Conservation (phyloP, 2,329 filamentous ascomycete genomes). For the Claviceps quebecensis region DNA sequence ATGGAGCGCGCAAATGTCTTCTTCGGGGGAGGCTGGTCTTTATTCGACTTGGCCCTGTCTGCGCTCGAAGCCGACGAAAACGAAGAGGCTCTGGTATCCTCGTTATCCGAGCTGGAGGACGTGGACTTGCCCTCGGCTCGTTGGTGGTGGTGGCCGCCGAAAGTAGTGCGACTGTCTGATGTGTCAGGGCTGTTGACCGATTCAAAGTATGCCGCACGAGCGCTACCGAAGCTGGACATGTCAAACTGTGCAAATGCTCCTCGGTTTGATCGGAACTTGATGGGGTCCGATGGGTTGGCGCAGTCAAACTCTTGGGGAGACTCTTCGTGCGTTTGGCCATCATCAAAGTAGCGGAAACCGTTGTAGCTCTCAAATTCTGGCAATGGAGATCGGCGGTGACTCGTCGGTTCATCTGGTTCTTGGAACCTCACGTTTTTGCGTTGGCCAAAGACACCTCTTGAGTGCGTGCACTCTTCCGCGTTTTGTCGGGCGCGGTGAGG, state of each 20-base stretch:
- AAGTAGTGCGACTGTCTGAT: background rate
- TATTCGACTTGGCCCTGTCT: background rate
- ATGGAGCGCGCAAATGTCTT: conserved; percentile 1
- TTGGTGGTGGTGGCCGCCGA: background rate
- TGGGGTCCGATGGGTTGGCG: background rate
- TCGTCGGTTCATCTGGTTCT: background rate
- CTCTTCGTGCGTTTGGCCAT: background rate
- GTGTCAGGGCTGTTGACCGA: background rate
- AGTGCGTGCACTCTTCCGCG: background rate
- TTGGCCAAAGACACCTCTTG: background rate
- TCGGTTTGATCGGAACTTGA: background rate
- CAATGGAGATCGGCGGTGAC: conserved; percentile 1
- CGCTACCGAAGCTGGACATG: background rate
- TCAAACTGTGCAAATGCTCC: conserved; percentile 4
- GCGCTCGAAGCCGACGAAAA: conserved; percentile 1
- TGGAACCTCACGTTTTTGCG: background rate
- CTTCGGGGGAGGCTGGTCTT: background rate
- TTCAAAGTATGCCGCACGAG: background rate
- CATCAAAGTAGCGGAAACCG: background rate
- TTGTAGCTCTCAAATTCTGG: background rate
- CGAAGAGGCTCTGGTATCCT: background rate
- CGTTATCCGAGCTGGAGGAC: background rate
- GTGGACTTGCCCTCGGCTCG: background rate
- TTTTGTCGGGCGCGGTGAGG: background rate
- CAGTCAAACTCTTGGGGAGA: background rate